Evolutionary conservation across 2,329 filamentous ascomycete species (phyloP), one percentile per base, ranked within the genome.

Genomic region (Penicillium sp.): DNA sequence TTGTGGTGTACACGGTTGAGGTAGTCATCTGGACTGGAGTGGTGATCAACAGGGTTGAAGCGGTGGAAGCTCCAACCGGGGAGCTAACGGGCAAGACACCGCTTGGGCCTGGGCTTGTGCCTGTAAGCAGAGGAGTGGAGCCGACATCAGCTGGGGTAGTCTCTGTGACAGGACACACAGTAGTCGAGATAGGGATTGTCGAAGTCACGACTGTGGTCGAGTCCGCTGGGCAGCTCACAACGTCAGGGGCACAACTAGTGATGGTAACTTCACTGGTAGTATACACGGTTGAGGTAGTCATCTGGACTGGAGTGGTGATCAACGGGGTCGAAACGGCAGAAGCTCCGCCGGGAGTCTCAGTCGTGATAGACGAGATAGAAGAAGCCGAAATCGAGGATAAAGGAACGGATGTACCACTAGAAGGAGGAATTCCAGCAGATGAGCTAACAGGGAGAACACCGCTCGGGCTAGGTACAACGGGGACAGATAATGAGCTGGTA

Each of bases 191-290:
- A 27, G 51, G 17, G n/a, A 53, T 47, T 10, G 82, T 84, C 57
- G 83, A 78, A 3, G 83, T 84, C 53, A 82, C 75, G 27, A 84
- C 69, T 0, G 75, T 78, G 49, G 79, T 77, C 13, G 78, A 79
- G 52, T 75, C 38, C 50, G 76, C 79, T 29, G 82, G 82, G 77
- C 83, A 86, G 75, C 83, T 74, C 35, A 71, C 70, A 44, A 77
- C 68, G 1, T 66, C 70, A 7, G 75, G 66, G 13, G 72, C 71
- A 54, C 73, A 77, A 65, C 71, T 73, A 13, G 75, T 78, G 61
- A 77, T 69, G 35, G 75, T 75, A 21, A 73, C 55, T 47, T 68
- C 59, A 15, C 67, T 67, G 13, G 75, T 77, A 15, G 70, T 70
- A 55, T 70, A 76, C 21, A 75, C 66, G n/a, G 75, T 73, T 0